Evolutionary conservation across 1,284 basidiomycete genomes (phyloP).

Genomic region (Kalmanozyma brasiliensis): DNA sequence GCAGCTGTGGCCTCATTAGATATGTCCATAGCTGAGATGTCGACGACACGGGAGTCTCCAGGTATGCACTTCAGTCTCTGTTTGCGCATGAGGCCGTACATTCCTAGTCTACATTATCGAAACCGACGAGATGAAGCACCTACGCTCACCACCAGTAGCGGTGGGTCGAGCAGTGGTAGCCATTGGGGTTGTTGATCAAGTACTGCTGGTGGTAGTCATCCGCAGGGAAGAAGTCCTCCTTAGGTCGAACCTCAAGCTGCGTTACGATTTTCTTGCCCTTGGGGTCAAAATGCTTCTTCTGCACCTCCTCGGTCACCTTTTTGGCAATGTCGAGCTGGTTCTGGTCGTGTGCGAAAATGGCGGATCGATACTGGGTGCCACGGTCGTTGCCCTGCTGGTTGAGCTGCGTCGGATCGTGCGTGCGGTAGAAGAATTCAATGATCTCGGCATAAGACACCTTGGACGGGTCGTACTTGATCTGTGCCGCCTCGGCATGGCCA

Average conservation of each 20-base stretch:
- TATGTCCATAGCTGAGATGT: too few relatives aligned
- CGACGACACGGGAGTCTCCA: too few relatives aligned
- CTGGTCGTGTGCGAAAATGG: constrained; percentile 83
- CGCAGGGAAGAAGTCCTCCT: constrained; percentile 52
- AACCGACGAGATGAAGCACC: too few relatives aligned
- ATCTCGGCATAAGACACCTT: constrained; percentile 83
- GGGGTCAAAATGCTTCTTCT: constrained; percentile 78
- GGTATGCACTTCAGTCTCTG: too few relatives aligned
- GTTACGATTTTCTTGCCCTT: constrained; percentile 83
- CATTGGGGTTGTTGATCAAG: constrained; percentile 60
- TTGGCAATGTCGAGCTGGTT: constrained; percentile 82
- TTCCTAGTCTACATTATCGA: too few relatives aligned
- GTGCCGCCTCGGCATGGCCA: constrained; percentile 87
- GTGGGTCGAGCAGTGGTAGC: constrained; percentile 62
- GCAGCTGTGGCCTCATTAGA: too few relatives aligned
- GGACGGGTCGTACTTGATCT: constrained; percentile 83
- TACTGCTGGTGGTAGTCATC: constrained; percentile 67
- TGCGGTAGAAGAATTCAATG: constrained; percentile 75
- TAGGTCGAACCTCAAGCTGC: constrained; percentile 47
- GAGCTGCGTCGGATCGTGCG: constrained; percentile 86
- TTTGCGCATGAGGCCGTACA: too few relatives aligned
- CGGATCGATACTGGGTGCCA: constrained; percentile 82
- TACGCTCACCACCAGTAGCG: constrained; percentile 39
- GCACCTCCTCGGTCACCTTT: constrained; percentile 84
- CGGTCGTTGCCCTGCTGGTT: constrained; percentile 68